Evolutionary conservation across 75 land plant species (phyloP).

Genomic region (Cryptomeria japonica): DNA sequence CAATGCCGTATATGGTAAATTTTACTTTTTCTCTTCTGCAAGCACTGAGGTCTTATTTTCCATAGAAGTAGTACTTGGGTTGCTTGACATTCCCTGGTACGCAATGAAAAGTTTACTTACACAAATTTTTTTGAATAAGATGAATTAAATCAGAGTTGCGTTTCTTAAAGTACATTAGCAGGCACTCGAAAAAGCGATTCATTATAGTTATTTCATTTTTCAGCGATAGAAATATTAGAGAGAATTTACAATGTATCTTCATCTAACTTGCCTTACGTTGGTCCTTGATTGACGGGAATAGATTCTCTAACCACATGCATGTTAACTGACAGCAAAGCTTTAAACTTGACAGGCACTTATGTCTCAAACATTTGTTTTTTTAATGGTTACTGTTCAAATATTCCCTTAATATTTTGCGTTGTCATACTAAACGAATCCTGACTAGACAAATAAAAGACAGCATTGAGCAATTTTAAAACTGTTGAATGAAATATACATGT

Average conservation of each 20-base stretch:
- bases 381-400: no score
- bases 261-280: not conserved
- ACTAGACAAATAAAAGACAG: no score
- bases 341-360: no score
- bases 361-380: no score
- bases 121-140: not conserved
- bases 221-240: not conserved
- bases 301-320: not conserved
- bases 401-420: no score
- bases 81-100: no score
- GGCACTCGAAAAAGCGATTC: not conserved
- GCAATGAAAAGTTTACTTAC: no score
- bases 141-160: not conserved
- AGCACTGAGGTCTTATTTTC: not conserved
- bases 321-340: not conserved
- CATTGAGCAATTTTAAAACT: no score
- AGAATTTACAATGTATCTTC: not conserved
- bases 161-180: not conserved
- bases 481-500: no score
- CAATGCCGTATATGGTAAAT: not conserved
- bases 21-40: not conserved
- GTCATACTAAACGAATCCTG: no score
- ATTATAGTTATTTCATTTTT: no score
- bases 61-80: no score
- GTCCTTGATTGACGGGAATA: not conserved